These are phyloP conservation scores for Purshia tridentata DNA, from an alignment of 306 rosid species.

Conservation along the genomic window DNA sequence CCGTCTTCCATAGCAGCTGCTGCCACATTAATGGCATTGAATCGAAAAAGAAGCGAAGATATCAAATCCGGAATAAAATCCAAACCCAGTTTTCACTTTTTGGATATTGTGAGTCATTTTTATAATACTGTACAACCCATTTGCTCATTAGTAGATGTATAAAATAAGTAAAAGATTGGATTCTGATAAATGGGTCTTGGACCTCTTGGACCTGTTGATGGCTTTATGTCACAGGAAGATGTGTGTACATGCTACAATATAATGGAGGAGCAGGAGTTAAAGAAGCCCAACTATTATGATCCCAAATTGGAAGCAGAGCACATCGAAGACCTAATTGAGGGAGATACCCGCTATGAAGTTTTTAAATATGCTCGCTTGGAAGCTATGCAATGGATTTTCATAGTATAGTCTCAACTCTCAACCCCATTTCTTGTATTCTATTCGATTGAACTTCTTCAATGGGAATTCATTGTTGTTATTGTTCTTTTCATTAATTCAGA, in stretches of 20 bases:
- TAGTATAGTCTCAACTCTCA: too few relatives aligned
- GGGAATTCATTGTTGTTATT: too few relatives aligned
- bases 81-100: slow-evolving; percentile 39
- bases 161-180: background rate
- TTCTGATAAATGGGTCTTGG: slow-evolving; percentile 2
- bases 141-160: too few relatives aligned
- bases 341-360: too few relatives aligned
- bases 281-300: too few relatives aligned
- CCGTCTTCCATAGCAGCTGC: slow-evolving; percentile 81
- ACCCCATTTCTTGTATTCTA: too few relatives aligned
- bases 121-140: background rate
- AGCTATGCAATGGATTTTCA: too few relatives aligned
- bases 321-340: too few relatives aligned
- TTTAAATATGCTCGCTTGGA: too few relatives aligned
- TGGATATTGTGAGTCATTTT: slow-evolving; percentile 51
- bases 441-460: background rate
- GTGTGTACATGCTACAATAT: slow-evolving; percentile 47
- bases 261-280: slow-evolving; percentile 43
- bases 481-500: too few relatives aligned
- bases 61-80: slow-evolving; percentile 54
- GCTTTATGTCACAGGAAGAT: slow-evolving; percentile 45
- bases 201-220: background rate
- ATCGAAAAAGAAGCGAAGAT: slow-evolving; percentile 43
- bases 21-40: slow-evolving; percentile 59
- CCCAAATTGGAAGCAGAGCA: too few relatives aligned